Evolutionary conservation across 129 eudicot genomes (phyloP).

Genomic region (Solidago caesia): DNA sequence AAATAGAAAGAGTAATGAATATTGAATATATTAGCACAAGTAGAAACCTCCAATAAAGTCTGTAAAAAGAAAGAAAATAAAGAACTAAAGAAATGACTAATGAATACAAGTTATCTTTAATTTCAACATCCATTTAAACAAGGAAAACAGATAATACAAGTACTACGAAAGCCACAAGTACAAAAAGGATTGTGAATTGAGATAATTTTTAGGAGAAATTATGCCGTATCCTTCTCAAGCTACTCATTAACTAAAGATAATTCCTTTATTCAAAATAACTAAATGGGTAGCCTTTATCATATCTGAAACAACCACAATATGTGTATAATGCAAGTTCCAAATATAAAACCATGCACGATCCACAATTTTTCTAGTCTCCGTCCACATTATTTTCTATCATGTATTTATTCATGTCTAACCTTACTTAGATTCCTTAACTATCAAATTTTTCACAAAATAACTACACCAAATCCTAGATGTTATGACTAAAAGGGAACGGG

Average conservation of each 20-base stretch:
- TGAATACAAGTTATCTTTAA: conserved; percentile 1
- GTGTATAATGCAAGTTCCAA: no score
- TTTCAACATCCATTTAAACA: background rate
- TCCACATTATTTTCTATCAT: no score
- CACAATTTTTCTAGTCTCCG: no score
- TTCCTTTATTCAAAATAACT: background rate
- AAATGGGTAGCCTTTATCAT: no score
- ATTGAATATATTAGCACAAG: conserved; percentile 17
- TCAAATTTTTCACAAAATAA: background rate
- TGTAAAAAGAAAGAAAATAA: conserved; percentile 18
- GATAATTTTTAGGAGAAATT: no score
- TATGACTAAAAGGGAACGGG: no score
- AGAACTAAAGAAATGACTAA: background rate
- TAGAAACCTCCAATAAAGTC: conserved; percentile 12
- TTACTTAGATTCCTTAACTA: background rate
- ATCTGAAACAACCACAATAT: no score
- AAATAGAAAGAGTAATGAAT: conserved; percentile 18
- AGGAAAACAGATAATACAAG: background rate
- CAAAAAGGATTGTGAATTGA: no score
- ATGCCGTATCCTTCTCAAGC: background rate
- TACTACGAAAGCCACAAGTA: background rate
- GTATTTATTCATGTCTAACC: no score
- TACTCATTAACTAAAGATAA: background rate
- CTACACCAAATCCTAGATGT: background rate
- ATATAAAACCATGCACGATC: no score